These are phyloP conservation scores for Arthrinium puccinioides DNA, from an alignment of 2,329 filamentous ascomycete species.

Conservation along the genomic window DNA sequence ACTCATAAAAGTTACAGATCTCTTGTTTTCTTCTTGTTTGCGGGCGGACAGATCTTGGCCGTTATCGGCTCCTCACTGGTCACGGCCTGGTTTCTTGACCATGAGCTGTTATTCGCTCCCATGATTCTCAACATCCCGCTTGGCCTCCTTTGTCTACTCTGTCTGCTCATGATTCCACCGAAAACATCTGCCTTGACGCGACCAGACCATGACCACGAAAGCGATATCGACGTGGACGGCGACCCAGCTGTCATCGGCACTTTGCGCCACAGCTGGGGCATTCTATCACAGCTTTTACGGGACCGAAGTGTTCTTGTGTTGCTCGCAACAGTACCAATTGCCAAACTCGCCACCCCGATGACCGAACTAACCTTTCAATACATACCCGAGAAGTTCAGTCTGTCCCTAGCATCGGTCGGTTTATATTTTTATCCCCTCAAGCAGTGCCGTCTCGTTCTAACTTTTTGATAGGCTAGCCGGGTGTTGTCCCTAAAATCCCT, in stretches of 20 bases:
- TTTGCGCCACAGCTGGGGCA: background rate
- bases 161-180: background rate
- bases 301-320: background rate
- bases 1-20: background rate
- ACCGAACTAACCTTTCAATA: background rate
- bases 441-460: background rate
- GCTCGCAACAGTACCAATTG: background rate
- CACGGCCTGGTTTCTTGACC: constrained; percentile 1
- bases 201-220: background rate
- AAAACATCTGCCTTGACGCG: background rate
- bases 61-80: background rate
- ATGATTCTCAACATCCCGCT: background rate
- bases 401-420: background rate
- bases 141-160: background rate
- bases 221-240: background rate
- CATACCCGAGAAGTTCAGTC: background rate
- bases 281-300: background rate
- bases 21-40: background rate
- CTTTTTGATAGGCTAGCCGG: background rate
- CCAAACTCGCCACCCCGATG: background rate
- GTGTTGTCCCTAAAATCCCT: background rate
- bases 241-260: background rate
- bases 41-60: background rate
- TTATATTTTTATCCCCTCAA: background rate
- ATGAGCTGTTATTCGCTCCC: background rate